These are phyloP conservation scores for Tuber microsphaerosporum DNA, from an alignment of 495 filamentous ascomycete species.

Conservation along the genomic window DNA sequence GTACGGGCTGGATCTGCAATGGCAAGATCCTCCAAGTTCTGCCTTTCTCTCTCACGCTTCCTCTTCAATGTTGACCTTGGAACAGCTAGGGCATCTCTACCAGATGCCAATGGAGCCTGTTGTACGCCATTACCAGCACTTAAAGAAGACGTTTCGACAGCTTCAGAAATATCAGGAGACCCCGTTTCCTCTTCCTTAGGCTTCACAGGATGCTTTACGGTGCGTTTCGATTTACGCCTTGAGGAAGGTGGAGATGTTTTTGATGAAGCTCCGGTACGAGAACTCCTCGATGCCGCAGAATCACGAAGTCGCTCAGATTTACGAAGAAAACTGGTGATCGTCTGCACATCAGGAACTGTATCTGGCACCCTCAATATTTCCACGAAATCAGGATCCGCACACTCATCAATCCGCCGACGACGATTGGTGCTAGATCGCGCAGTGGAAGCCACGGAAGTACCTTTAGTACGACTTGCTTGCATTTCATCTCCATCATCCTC, in stretches of 20 bases:
- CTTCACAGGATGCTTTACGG: not conserved
- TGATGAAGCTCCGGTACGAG: not conserved
- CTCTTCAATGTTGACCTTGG: not conserved
- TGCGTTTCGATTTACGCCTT: not conserved
- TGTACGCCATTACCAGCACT: not conserved
- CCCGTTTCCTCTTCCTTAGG: conserved; percentile 8
- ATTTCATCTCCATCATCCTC: not conserved
- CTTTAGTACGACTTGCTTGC: conserved; percentile 2
- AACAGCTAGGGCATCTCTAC: not conserved
- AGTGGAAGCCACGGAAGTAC: not conserved
- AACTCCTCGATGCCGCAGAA: not conserved
- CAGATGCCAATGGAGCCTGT: not conserved
- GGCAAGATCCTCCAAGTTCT: not conserved
- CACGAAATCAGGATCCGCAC: conserved; percentile 21
- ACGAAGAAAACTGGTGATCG: not conserved
- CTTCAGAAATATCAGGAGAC: not conserved
- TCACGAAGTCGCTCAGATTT: not conserved
- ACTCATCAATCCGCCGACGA: conserved; percentile 8
- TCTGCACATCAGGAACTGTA: not conserved
- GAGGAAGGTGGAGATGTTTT: not conserved
- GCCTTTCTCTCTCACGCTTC: not conserved
- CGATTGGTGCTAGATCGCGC: not conserved
- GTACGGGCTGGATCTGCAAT: not conserved
- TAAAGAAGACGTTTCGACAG: not conserved
- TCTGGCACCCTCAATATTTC: conserved; percentile 14